These are phyloP conservation scores for Adiantum capillusveneris DNA, from an alignment of 75 land plant species.

Conservation along the genomic window DNA sequence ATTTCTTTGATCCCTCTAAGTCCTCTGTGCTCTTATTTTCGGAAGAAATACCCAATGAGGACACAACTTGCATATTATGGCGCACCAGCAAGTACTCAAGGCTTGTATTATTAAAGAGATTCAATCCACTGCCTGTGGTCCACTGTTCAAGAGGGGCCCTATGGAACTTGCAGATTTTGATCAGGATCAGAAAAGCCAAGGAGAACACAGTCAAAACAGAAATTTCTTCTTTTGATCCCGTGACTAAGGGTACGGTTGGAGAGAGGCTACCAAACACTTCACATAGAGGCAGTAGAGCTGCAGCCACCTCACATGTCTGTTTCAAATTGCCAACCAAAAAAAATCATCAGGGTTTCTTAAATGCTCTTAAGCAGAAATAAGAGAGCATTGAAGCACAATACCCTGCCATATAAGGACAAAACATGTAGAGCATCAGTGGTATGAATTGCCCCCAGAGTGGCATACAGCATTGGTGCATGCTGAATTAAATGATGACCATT, in stretches of 20 bases:
- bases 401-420: slow-evolving; percentile 84
- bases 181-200: slow-evolving; percentile 72
- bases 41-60: slow-evolving; percentile 12
- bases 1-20: slow-evolving; percentile 5
- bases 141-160: slow-evolving; percentile 76
- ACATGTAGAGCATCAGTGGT: slow-evolving; percentile 74
- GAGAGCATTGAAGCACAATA: slow-evolving; percentile 15
- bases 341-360: not conserved
- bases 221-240: slow-evolving; percentile 51
- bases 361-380: not conserved
- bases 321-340: not conserved
- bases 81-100: slow-evolving; percentile 76
- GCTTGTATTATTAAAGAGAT: slow-evolving; percentile 71
- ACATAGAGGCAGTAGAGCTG: slow-evolving; percentile 82
- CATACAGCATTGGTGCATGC: slow-evolving; percentile 65
- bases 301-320: slow-evolving; percentile 38
- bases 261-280: slow-evolving; percentile 82
- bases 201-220: slow-evolving; percentile 68
- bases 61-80: slow-evolving; percentile 46
- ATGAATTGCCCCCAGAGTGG: slow-evolving; percentile 57
- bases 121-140: slow-evolving; percentile 55
- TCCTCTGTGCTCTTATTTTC: not conserved
- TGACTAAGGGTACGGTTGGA: slow-evolving; percentile 39
- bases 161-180: slow-evolving; percentile 87
- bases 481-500: slow-evolving; percentile 46